Evolutionary conservation across 2,329 filamentous ascomycete species (phyloP).

Genomic region (Metarhizium brunneum): DNA sequence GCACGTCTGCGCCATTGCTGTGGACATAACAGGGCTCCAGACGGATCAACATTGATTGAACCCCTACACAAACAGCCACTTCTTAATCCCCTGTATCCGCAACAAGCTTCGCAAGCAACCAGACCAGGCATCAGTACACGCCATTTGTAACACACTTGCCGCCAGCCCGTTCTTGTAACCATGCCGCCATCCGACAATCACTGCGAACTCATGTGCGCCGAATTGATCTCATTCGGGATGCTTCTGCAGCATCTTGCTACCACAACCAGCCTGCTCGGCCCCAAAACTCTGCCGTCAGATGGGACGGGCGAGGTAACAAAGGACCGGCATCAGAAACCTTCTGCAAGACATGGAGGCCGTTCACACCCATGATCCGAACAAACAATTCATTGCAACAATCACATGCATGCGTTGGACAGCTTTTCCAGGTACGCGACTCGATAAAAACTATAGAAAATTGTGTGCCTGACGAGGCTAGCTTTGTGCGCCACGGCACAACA

Average conservation of each 20-base stretch:
- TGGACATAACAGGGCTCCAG: too few relatives aligned
- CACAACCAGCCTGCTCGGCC: conserved; percentile 12
- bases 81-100: too few relatives aligned
- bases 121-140: too few relatives aligned
- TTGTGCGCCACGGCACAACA: background rate
- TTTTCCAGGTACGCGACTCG: background rate
- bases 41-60: too few relatives aligned
- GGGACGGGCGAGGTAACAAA: background rate
- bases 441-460: background rate
- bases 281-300: background rate
- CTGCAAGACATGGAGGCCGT: background rate
- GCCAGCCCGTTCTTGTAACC: background rate
- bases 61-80: too few relatives aligned
- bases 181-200: conserved; percentile 6
- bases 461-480: background rate
- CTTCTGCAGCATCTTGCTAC: conserved; percentile 24
- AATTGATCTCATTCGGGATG: conserved; percentile 27
- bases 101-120: too few relatives aligned
- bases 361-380: background rate
- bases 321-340: background rate
- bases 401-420: background rate
- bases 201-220: conserved; percentile 22
- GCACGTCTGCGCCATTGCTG: too few relatives aligned
- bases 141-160: background rate
- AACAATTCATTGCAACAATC: background rate